phyloP scores from a whole-genome alignment of 176 grass and related monocot genomes.

The Oryza rufipogon region DNA sequence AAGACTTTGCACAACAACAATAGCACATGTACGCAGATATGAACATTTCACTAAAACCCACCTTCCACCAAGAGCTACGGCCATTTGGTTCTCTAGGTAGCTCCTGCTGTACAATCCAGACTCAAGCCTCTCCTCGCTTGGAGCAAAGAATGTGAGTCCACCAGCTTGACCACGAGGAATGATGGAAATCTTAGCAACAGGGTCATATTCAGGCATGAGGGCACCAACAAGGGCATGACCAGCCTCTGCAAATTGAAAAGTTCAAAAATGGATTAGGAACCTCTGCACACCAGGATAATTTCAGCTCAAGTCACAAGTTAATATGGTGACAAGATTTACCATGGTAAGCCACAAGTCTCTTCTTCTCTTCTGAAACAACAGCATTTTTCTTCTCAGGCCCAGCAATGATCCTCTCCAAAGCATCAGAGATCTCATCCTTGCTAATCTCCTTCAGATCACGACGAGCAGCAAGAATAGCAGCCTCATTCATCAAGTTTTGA shows the following conservation, averaged over 20 bases:
- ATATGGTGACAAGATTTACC: slow-evolving; percentile 50
- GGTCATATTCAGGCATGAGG: slow-evolving; percentile 97
- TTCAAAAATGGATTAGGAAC: slow-evolving; percentile 37
- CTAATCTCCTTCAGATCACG: slow-evolving; percentile 99
- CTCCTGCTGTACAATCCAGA: slow-evolving; percentile 93
- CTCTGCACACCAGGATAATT: background rate
- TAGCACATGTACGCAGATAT: background rate
- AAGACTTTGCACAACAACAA: background rate
- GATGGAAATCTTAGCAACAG: slow-evolving; percentile 97
- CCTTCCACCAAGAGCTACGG: slow-evolving; percentile 98
- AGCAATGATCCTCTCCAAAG: slow-evolving; percentile 97
- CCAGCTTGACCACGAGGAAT: slow-evolving; percentile 94
- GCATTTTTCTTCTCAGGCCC: slow-evolving; percentile 99
- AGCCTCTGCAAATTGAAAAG: slow-evolving; percentile 61
- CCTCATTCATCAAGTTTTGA: slow-evolving; percentile 97
- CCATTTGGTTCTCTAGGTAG: slow-evolving; percentile 99
- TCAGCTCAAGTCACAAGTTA: background rate
- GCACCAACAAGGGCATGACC: slow-evolving; percentile 96
- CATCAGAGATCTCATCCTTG: slow-evolving; percentile 98
- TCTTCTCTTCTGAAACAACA: slow-evolving; percentile 96
- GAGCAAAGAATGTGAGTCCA: slow-evolving; percentile 97
- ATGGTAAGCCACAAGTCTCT: slow-evolving; percentile 91
- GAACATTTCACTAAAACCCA: slow-evolving; percentile 21
- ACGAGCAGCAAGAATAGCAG: slow-evolving; percentile 92
- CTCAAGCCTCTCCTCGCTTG: slow-evolving; percentile 91